phyloP scores from a whole-genome alignment of 257 asterid species.

The Capsicum pubescens region DNA sequence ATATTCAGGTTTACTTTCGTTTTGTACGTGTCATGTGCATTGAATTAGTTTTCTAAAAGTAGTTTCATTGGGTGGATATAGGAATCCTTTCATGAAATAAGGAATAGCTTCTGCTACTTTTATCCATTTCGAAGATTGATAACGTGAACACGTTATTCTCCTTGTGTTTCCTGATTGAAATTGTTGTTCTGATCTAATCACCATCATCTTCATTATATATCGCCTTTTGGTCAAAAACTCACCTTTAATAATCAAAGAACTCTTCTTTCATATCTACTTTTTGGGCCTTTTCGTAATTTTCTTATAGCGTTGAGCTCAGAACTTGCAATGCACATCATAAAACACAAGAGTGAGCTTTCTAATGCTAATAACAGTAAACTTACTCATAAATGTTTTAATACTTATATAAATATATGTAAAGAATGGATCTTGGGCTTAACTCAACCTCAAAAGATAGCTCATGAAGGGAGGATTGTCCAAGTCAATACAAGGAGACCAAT shows the following conservation, averaged over 20 bases:
- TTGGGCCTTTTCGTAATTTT: background rate
- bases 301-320: background rate
- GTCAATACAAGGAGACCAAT: too few relatives aligned
- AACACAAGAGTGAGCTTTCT: background rate
- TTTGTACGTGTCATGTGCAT: constrained; percentile 16
- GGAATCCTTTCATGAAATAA: background rate
- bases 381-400: background rate
- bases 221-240: background rate
- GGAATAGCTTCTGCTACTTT: background rate
- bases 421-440: too few relatives aligned
- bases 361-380: background rate
- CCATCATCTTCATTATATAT: background rate
- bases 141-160: constrained; percentile 6
- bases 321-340: background rate
- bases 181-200: background rate
- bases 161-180: background rate
- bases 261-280: background rate
- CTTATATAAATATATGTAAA: too few relatives aligned
- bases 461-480: too few relatives aligned
- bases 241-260: background rate
- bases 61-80: constrained; percentile 8
- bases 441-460: too few relatives aligned
- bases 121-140: constrained; percentile 18
- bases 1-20: background rate
- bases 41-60: background rate